Evolutionary conservation across 192 early-diverging fungal genomes (phyloP), one percentile per base, ranked within the genome.

Genomic region (Paraglomus occultum): DNA sequence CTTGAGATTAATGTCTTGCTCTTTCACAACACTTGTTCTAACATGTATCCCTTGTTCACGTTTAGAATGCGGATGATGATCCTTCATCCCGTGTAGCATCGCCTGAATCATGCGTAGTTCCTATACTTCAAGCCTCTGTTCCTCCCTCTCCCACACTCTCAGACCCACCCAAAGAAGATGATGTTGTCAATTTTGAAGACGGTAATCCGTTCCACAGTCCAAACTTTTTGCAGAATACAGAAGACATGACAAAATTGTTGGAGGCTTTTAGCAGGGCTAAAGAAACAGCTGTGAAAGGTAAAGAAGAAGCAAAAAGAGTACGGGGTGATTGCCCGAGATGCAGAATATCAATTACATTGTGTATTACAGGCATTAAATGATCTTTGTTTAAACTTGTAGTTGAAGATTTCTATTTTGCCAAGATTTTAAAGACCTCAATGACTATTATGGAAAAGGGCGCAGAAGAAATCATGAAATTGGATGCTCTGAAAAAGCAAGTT

Each of bases 401-500:
- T 14, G 90, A 91, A 71, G 78, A 87, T 40, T 91, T 82, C 51
- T 66, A 75, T 9, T 73, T 77, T 8, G 92, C 92, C n/a, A 89
- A 88, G 57, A 67, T 71, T 2, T 80, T 86, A 51, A 91, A 92
- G 71, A 53, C 39, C 17, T 75, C 85, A 11, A 73, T 74, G 31
- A 31, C 31, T 0, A n/a, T 39, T 43, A 22, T 43, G 4, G 45
- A 62, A 44, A 45, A 70, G 54, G 5, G 48, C 48, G 40, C 67
- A 5, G 23, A 58, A 40, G 67, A 70, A 23, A 42, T 59, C 8
- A n/a, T 10, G 8, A 55, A 59, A 47, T 48, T 90, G 17, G 79
- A 88, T 23, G 66, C 73, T 66, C 65, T 79, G 40, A 92, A 92
- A 71, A 71, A 73, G 20, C 70, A 81, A 38, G 87, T 88, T 9